These are phyloP conservation scores for Falciphora oryzae DNA, from an alignment of 2,329 filamentous ascomycete species.

Conservation along the genomic window DNA sequence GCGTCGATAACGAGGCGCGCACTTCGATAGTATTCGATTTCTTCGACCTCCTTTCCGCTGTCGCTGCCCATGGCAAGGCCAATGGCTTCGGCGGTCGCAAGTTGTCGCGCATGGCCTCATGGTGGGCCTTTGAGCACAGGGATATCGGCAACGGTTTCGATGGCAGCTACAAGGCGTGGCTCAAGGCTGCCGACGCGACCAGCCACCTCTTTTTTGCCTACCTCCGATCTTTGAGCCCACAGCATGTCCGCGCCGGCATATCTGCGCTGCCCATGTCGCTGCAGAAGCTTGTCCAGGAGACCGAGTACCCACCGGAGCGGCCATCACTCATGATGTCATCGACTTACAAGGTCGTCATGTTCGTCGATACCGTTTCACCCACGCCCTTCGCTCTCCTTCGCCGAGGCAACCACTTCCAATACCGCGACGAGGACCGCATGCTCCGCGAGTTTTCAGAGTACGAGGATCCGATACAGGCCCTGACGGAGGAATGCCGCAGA, in stretches of 20 bases:
- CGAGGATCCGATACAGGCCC: constrained; percentile 78
- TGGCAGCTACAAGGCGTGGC: constrained; percentile 86
- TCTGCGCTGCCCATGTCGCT: constrained; percentile 83
- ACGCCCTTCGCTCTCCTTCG: constrained; percentile 89
- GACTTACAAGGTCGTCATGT: constrained; percentile 91
- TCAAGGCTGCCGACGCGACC: constrained; percentile 86
- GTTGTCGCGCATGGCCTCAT: constrained; percentile 88
- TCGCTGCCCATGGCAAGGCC: constrained; percentile 86
- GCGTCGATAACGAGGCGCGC: constrained; percentile 79
- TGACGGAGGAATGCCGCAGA: constrained; percentile 91
- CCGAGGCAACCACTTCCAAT: constrained; percentile 91
- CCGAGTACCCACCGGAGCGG: constrained; percentile 83
- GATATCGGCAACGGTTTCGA: constrained; percentile 91
- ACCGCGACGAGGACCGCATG: constrained; percentile 80
- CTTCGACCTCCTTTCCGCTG: constrained; percentile 85
- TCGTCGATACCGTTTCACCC: constrained; percentile 89
- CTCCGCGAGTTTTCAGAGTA: constrained; percentile 81
- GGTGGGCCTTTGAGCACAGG: constrained; percentile 95
- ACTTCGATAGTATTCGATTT: constrained; percentile 92
- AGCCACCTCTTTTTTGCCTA: constrained; percentile 98
- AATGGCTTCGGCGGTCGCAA: constrained; percentile 93
- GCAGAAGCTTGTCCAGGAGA: constrained; percentile 84
- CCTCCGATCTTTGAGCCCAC: constrained; percentile 81
- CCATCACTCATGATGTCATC: constrained; percentile 70
- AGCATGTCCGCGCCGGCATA: constrained; percentile 70